Conservation (phyloP, 2,329 filamentous ascomycete genomes). For the Samsoniella hepiali region DNA sequence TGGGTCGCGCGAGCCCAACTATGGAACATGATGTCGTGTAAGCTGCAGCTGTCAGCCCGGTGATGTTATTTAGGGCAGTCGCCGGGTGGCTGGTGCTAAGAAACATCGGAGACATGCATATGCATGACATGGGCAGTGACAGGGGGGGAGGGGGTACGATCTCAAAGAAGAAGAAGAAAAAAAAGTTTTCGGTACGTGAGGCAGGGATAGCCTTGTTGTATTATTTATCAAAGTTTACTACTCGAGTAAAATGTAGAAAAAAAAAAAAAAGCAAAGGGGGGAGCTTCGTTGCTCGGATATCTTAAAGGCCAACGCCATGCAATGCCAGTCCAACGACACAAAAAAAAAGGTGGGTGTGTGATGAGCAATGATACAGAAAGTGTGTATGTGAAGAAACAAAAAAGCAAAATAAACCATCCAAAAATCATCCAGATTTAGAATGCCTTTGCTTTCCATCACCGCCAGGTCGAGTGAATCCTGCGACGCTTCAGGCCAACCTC, state of each 20-base stretch:
- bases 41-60: background rate
- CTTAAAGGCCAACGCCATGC: constrained; percentile 9
- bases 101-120: too few relatives aligned
- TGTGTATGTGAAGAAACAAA: background rate
- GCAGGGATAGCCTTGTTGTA: too few relatives aligned
- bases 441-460: background rate
- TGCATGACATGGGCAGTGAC: too few relatives aligned
- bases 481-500: constrained; percentile 58
- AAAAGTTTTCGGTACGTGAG: background rate
- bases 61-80: background rate
- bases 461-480: constrained; percentile 55
- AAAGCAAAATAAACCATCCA: background rate
- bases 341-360: background rate
- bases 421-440: background rate
- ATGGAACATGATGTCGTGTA: background rate
- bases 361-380: background rate
- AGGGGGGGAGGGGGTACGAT: too few relatives aligned
- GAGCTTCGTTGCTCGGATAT: constrained; percentile 6
- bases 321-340: background rate
- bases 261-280: too few relatives aligned
- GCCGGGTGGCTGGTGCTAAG: background rate
- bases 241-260: too few relatives aligned
- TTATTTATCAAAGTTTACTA: too few relatives aligned
- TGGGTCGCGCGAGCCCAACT: too few relatives aligned
- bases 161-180: background rate